These are phyloP conservation scores for Dictyophora rubrovolvata DNA, from an alignment of 768 basidiomycete species.

Conservation along the genomic window DNA sequence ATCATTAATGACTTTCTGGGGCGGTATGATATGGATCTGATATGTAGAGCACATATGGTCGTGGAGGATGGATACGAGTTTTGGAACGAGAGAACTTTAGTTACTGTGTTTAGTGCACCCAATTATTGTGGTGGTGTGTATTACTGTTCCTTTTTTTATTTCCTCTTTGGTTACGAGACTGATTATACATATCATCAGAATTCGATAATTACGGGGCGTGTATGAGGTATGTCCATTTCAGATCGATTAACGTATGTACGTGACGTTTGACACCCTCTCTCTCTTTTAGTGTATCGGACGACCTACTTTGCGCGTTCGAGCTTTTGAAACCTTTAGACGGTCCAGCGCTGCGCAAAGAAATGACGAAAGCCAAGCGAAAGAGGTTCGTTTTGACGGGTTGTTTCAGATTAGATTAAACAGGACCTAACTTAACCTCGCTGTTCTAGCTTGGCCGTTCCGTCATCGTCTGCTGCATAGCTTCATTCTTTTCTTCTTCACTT, in stretches of 20 bases:
- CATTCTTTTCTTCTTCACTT: no score
- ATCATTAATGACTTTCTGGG: conserved; percentile 95
- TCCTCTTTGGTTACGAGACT: conserved; percentile 14
- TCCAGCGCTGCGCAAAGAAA: conserved; percentile 90
- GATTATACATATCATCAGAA: conserved; percentile 33
- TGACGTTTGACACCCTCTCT: conserved; percentile 1
- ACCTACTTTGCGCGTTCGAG: conserved; percentile 95
- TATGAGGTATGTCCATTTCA: conserved; percentile 63
- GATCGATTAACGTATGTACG: background rate
- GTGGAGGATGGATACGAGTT: conserved; percentile 99
- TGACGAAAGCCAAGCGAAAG: conserved; percentile 98
- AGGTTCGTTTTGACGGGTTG: conserved; percentile 41
- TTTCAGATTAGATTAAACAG: no score
- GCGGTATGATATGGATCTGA: conserved; percentile 96
- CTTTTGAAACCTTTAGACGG: conserved; percentile 92
- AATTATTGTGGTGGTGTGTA: conserved; percentile 88
- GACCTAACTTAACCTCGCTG: no score
- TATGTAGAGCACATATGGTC: conserved; percentile 99
- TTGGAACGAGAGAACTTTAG: conserved; percentile 97
- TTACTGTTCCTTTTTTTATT: conserved; percentile 3
- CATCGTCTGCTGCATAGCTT: background rate
- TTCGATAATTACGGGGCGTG: conserved; percentile 94
- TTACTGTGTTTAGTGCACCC: conserved; percentile 97
- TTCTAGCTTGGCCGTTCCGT: background rate
- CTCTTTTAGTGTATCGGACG: conserved; percentile 76